Evolutionary conservation across 768 basidiomycete species (phyloP), one percentile per base, ranked within the genome.

Genomic region (Pleurotus citrinopileatus): DNA sequence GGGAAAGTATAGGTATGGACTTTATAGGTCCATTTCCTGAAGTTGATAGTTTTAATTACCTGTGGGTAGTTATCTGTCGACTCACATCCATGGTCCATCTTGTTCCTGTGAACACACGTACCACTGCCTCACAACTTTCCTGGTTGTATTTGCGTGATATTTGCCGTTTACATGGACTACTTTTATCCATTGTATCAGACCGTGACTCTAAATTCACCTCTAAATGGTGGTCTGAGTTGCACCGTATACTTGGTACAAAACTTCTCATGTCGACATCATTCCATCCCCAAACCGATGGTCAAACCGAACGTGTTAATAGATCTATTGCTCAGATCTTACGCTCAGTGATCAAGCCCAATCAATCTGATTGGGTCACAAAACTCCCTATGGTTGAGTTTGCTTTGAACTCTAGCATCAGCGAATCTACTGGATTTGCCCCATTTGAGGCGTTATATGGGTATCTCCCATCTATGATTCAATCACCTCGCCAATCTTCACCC

Each of bases 261-360:
- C 58, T 74, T 0, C 43, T 62, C 0, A 68, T 76, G 66, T 75
- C 62, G 2, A 72, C 63, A 4, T 69, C 71, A 0, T 76, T 69
- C 53, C 76, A 77, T 50, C 74, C 72, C 0, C 71, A 76, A 46
- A 76, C 70, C 1, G 72, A 75, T 56, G 70, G 72, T 0, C 65
- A 63, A 19, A 60, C 65, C 0, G 63, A 68, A 58, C 52, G 63
- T 7, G 63, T 60, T 0, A 74, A 69, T 34, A 37, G 62, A 0
- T 60, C 45, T 15, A 54, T 75, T 1, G 60, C 57, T 0, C 69
- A 74, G 52, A 71, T 73, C 4, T 61, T 75, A 28, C 43, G 60
- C 0, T 36, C 63, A 0, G 12, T 58, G 0, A 57, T 72, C 0
- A 10, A 45, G 0, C 60, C 63, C 0, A 59, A 71, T 20, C 71